These are phyloP conservation scores for Phaeosphaeria sp. DNA, from an alignment of 2,329 filamentous ascomycete genomes.

Conservation along the genomic window DNA sequence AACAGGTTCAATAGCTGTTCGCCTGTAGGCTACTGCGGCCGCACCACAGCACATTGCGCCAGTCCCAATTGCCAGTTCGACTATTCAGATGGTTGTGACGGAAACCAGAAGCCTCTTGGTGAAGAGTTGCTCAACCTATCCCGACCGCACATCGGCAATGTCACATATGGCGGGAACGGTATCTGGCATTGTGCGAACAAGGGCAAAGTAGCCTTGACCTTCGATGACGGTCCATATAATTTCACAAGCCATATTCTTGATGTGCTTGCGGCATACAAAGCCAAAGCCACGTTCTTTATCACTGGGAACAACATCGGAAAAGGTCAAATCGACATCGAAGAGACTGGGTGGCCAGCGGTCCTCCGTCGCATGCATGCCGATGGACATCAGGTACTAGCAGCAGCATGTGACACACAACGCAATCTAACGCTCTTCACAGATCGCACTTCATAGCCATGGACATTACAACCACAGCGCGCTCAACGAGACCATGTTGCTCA, in stretches of 20 bases:
- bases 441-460: background rate
- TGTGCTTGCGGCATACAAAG: background rate
- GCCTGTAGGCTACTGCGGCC: background rate
- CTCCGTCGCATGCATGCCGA: background rate
- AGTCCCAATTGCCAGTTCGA: background rate
- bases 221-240: background rate
- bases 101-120: background rate
- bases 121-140: background rate
- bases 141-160: background rate
- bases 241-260: background rate
- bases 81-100: background rate
- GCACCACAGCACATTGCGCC: background rate
- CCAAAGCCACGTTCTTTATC: background rate
- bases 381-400: background rate
- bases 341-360: background rate
- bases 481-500: background rate
- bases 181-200: background rate
- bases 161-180: background rate
- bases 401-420: background rate
- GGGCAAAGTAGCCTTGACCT: background rate
- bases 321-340: background rate
- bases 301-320: background rate
- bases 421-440: background rate
- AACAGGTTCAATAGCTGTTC: background rate
- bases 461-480: background rate